Evolutionary conservation across 139 green algal species (phyloP), one percentile per base, ranked within the genome.

Genomic region (Diplosphaera chodatii): DNA sequence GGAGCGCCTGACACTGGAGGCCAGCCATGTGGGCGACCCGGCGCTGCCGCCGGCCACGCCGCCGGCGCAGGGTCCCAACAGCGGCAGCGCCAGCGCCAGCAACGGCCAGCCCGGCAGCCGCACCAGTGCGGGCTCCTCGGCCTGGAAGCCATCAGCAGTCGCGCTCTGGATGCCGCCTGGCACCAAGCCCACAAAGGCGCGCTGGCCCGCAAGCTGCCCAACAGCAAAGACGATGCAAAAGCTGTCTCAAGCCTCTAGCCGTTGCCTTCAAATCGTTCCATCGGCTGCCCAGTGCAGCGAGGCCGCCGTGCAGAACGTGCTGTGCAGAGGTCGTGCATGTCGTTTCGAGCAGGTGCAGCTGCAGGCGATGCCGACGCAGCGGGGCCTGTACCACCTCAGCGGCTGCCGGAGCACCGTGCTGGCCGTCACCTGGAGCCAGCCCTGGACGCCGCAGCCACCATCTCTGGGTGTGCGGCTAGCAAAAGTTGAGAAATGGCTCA

Each of bases 341-440:
- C 30, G 23, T n/a, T n/a, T n/a, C n/a, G n/a, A 3, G 27, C 29
- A 69, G 18, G 78, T 87, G 71, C 25, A 76, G 28, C 74, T 90
- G 64, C 65, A 64, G 16, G 77, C 74, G 6, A 79, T 55, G 18
- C 80, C 86, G 15, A 66, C 82, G 68, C 48, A 70, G 29, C 75
- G 78, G 34, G 89, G 89, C 18, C 62, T 75, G 40, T 74, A 87
- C 41, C 55, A 71, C 27, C 67, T 92, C 1, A 80, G 72, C 32
- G 85, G 85, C 2, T 85, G 86, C 67, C 59, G 48, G 6, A 62
- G 71, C 25, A 81, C 77, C 28, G 68, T 75, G 63, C 71, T 79
- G 18, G 77, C 74, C 15, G 77, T 87, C 3, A 78, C 71, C 34
- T 88, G 82, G 82, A 68, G 67, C 59, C 77, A 85, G 63, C 67